Evolutionary conservation across 768 basidiomycete species (phyloP), one percentile per base, ranked within the genome.

Genomic region (Stropharia rugosoannulata): DNA sequence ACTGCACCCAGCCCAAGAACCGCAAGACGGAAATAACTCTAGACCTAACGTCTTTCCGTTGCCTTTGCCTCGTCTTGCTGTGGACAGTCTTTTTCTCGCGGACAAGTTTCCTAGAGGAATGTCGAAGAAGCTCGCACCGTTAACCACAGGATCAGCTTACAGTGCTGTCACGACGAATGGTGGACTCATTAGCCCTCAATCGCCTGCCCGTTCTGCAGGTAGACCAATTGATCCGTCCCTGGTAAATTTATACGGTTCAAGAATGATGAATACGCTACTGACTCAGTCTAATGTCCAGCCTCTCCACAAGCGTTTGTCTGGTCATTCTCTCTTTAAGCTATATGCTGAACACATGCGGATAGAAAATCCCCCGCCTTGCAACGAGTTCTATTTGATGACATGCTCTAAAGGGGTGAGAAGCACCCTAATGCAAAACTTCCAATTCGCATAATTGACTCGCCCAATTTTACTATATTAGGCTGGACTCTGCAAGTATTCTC

Each of bases 301-400:
- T 35, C 74, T 90, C 54, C 89, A 90, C 65, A 89, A 89, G 75
- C 88, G 89, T 88, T 67, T 57, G 86, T 75, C 9, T 45, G 27
- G 29, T 32, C 1, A 50, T 46, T 56, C 44, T 43, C 35, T 55
- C 16, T 54, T 18, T 4, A 27, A 13, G 37, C 45, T 51, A 49
- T 44, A 51, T 32, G 37, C 39, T 58, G 62, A 40, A 56, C 58
- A 39, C 27, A 37, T 12, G 11, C 15, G 43, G 53, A 45, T 68
- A 92, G 90, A 92, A 72, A 82, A 79, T 56, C 90, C 90, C 35
- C 90, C 90, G 12, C 90, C 90, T 15, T 92, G 90, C 75, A 93
- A 92, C 63, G 89, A 92, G 70, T 81, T 84, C 65, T 93, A 93
- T 69, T 72, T 92, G 62, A 89, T 91, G 86, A 78, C 78, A 40